These are phyloP conservation scores for Lignosus rhinocerotis DNA, from an alignment of 1,284 basidiomycete species.

Conservation along the genomic window DNA sequence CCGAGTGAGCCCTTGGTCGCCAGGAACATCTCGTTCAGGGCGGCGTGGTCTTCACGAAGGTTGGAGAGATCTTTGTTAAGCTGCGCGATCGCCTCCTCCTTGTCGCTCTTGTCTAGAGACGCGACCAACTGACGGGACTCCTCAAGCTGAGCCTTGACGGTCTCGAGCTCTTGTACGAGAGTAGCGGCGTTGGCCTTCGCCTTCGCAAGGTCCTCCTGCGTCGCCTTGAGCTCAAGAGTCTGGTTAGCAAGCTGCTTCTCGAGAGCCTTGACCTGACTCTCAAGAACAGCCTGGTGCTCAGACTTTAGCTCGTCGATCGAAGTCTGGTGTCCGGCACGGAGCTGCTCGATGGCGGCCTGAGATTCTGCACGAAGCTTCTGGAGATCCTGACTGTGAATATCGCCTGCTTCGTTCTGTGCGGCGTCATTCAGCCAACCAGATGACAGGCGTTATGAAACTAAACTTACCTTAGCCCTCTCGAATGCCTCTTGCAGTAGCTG, in stretches of 20 bases:
- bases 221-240: slow-evolving; percentile 74
- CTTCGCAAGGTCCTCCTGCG: slow-evolving; percentile 77
- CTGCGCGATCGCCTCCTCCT: slow-evolving; percentile 55
- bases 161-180: slow-evolving; percentile 53
- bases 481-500: slow-evolving; percentile 67
- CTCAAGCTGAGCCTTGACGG: slow-evolving; percentile 61
- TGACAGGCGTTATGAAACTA: neutral
- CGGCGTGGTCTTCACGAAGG: slow-evolving; percentile 62
- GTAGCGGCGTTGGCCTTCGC: slow-evolving; percentile 59
- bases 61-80: slow-evolving; percentile 60
- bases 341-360: slow-evolving; percentile 64
- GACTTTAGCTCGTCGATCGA: slow-evolving; percentile 60
- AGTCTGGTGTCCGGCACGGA: slow-evolving; percentile 59
- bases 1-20: slow-evolving; percentile 70
- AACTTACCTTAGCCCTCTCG: slow-evolving; percentile 69
- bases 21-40: slow-evolving; percentile 57
- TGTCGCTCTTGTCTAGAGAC: slow-evolving; percentile 45
- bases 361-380: slow-evolving; percentile 67
- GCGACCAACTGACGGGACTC: slow-evolving; percentile 48
- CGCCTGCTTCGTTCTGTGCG: slow-evolving; percentile 63
- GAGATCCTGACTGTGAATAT: slow-evolving; percentile 68
- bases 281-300: slow-evolving; percentile 60
- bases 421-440: slow-evolving; percentile 7
- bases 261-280: slow-evolving; percentile 54
- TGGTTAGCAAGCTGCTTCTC: slow-evolving; percentile 67